Evolutionary conservation across 352 stramenopile species (phyloP).

Genomic region (Globisporangium nodosum): DNA sequence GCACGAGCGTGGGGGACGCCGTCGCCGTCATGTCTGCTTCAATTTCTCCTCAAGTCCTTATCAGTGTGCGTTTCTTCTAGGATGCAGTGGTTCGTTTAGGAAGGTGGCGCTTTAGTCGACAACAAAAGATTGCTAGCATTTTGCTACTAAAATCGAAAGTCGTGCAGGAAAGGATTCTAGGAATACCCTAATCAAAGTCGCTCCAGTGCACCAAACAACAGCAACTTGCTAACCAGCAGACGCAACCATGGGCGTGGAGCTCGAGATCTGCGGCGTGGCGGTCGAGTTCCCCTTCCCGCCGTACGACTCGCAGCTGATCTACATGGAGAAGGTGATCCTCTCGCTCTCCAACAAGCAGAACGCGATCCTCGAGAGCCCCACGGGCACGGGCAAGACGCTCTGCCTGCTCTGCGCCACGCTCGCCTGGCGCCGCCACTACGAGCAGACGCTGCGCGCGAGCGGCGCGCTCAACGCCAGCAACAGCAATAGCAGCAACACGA

Average conservation of each 20-base stretch:
- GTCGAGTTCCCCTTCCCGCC: constrained; percentile 97
- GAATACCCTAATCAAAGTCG: neutral
- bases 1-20: constrained; percentile 37
- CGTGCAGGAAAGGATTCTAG: no score
- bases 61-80: neutral
- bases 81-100: neutral
- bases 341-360: constrained; percentile 91
- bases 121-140: no score
- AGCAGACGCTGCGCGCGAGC: constrained; percentile 35
- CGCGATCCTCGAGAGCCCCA: constrained; percentile 97
- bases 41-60: no score
- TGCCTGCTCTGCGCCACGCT: constrained; percentile 95
- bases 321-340: constrained; percentile 95
- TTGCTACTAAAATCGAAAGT: neutral
- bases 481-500: neutral
- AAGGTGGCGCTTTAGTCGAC: no score
- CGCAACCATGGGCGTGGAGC: constrained; percentile 25
- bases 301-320: constrained; percentile 96
- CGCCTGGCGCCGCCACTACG: constrained; percentile 87
- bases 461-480: constrained; percentile 1
- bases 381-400: constrained; percentile 98
- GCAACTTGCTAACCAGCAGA: neutral
- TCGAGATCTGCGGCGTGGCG: constrained; percentile 82
- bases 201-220: neutral
- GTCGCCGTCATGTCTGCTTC: neutral